A percentile compares a stretch with the other conserved stretches of the same genome.
phyloP scores from a whole-genome alignment of 2,329 filamentous ascomycete genomes.

The Diaporthe ilicicola region DNA sequence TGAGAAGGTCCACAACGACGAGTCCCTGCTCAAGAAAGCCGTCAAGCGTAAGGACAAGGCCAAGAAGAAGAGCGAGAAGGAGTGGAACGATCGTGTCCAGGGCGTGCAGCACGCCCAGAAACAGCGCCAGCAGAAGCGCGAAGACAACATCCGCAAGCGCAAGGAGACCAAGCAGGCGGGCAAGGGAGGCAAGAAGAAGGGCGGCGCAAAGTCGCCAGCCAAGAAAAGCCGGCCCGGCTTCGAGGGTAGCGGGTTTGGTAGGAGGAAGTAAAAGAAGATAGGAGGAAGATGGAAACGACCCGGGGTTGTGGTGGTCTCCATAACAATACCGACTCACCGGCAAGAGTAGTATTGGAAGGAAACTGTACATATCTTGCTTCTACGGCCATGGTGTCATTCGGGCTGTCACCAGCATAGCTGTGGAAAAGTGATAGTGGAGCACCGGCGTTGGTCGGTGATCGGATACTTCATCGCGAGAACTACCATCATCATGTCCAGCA shows the following conservation, averaged over 20 bases:
- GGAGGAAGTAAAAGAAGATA: slow-evolving; percentile 50
- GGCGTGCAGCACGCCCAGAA: slow-evolving; percentile 80
- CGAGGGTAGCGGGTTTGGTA: slow-evolving; percentile 68
- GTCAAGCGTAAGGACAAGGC: slow-evolving; percentile 89
- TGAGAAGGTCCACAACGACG: slow-evolving; percentile 88
- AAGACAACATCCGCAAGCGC: slow-evolving; percentile 79
- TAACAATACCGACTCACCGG: neutral
- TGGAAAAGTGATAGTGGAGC: neutral
- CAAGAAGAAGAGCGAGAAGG: slow-evolving; percentile 91
- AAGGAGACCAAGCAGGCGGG: slow-evolving; percentile 75
- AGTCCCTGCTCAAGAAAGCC: slow-evolving; percentile 88
- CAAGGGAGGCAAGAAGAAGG: slow-evolving; percentile 64
- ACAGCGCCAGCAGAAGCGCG: slow-evolving; percentile 82
- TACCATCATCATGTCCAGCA: neutral
- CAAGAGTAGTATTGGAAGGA: neutral
- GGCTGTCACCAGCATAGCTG: slow-evolving; percentile 27
- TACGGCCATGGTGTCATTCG: slow-evolving; percentile 16
- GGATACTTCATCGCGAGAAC: neutral
- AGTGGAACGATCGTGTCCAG: slow-evolving; percentile 80
- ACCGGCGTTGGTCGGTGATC: neutral
- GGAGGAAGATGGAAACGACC: neutral
- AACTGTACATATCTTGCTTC: slow-evolving; percentile 23
- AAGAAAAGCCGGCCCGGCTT: slow-evolving; percentile 71
- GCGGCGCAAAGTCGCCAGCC: slow-evolving; percentile 60
- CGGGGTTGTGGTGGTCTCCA: neutral